phyloP scores from a whole-genome alignment of 169 alveolate species.

The Theileria parva region DNA sequence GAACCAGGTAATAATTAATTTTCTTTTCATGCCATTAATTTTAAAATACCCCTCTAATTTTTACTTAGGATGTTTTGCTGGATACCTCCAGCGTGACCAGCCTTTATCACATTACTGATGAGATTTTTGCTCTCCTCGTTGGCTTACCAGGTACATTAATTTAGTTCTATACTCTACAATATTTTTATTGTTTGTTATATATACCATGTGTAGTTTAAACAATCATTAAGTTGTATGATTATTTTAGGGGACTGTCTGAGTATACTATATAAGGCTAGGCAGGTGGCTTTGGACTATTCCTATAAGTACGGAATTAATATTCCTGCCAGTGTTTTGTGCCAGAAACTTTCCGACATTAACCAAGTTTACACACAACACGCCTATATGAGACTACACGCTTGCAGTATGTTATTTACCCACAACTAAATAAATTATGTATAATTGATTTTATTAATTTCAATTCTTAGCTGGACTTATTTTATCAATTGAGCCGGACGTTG shows the following conservation, averaged over 20 bases:
- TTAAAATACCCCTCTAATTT: not conserved
- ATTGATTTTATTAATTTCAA: not conserved
- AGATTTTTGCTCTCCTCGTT: slow-evolving; percentile 75
- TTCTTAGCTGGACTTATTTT: slow-evolving; percentile 86
- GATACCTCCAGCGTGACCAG: slow-evolving; percentile 77
- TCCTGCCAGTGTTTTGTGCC: slow-evolving; percentile 90
- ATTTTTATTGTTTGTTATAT: not conserved
- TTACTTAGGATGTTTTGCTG: slow-evolving; percentile 78
- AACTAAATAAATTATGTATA: too few species aligned
- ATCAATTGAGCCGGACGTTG: slow-evolving; percentile 92
- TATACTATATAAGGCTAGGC: slow-evolving; percentile 84
- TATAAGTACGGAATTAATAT: slow-evolving; percentile 89
- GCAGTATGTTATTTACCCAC: slow-evolving; percentile 75
- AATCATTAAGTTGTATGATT: not conserved
- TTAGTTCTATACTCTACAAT: not conserved
- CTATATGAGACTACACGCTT: slow-evolving; percentile 91
- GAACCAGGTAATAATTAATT: slow-evolving; percentile 52
- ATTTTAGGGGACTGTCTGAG: slow-evolving; percentile 80
- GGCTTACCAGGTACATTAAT: slow-evolving; percentile 79
- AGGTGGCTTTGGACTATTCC: slow-evolving; percentile 87
- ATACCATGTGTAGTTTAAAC: not conserved
- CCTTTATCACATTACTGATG: slow-evolving; percentile 78
- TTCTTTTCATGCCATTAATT: not conserved
- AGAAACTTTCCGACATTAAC: slow-evolving; percentile 89
- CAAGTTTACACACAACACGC: slow-evolving; percentile 95